Conservation (phyloP, 2,329 filamentous ascomycete genomes). For the Epichloe uncinata region DNA sequence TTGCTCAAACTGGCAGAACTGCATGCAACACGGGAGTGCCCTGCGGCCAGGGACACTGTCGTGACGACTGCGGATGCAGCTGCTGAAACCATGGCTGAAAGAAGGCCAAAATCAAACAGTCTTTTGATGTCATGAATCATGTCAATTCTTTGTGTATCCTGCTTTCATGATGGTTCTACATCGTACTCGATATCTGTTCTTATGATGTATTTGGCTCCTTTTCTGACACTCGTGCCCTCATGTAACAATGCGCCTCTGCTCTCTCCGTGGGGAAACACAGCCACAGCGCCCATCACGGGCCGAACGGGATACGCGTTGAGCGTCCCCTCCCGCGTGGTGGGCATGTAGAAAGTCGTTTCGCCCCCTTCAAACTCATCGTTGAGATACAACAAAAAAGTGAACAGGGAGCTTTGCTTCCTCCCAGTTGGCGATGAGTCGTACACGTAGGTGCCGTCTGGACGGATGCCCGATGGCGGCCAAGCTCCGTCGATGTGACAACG, state of each 20-base stretch:
- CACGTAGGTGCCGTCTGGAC: constrained; percentile 43
- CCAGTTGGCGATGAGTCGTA: constrained; percentile 51
- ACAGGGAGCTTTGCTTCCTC: constrained; percentile 52
- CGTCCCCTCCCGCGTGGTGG: constrained; percentile 47
- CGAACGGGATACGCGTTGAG: constrained; percentile 57
- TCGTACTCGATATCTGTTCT: constrained; percentile 61
- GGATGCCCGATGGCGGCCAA: constrained; percentile 57
- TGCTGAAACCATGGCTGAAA: too few relatives aligned
- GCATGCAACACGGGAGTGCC: too few relatives aligned
- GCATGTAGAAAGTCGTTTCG: constrained; percentile 59
- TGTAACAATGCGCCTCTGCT: constrained; percentile 51
- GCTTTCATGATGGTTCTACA: constrained; percentile 25
- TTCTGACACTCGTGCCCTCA: constrained; percentile 57
- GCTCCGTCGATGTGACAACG: constrained; percentile 58
- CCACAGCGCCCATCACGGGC: constrained; percentile 55
- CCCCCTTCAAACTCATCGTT: constrained; percentile 61
- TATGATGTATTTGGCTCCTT: constrained; percentile 55
- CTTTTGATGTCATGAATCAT: too few relatives aligned
- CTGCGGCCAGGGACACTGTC: too few relatives aligned
- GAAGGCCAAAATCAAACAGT: too few relatives aligned
- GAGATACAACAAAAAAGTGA: constrained; percentile 56
- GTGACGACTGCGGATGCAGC: too few relatives aligned
- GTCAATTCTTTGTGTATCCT: neutral
- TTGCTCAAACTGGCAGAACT: too few relatives aligned
- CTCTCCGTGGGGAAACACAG: constrained; percentile 58